Evolutionary conservation across 2,329 filamentous ascomycete species (phyloP).

Genomic region (Aschersonia sp.): DNA sequence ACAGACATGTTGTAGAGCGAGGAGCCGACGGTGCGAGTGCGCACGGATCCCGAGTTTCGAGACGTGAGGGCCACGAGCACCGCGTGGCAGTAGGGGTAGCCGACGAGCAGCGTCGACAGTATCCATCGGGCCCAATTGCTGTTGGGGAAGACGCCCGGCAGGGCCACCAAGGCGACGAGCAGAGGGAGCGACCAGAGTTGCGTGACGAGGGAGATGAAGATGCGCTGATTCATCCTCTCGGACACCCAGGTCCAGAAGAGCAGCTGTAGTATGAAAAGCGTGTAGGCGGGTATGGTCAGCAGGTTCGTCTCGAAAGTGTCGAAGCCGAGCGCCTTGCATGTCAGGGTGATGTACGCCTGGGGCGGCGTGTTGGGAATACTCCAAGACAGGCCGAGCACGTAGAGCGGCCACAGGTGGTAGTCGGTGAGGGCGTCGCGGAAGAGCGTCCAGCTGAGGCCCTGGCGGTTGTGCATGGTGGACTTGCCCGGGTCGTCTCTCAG

Average conservation of each 20-base stretch:
- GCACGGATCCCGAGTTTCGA: slow-evolving; percentile 42
- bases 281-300: slow-evolving; percentile 35
- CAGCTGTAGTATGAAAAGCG: slow-evolving; percentile 23
- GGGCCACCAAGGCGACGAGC: slow-evolving; percentile 27
- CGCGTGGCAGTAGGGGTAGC: slow-evolving; percentile 13
- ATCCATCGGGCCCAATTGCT: slow-evolving; percentile 17
- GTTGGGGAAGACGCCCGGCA: slow-evolving; percentile 9
- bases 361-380: slow-evolving; percentile 32
- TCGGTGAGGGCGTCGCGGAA: slow-evolving; percentile 35
- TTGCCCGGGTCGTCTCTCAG: slow-evolving; percentile 40
- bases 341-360: slow-evolving; percentile 35
- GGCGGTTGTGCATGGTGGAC: slow-evolving; percentile 40
- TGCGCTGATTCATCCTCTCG: slow-evolving; percentile 23
- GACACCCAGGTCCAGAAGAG: slow-evolving; percentile 28
- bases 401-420: slow-evolving; percentile 41
- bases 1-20: slow-evolving; percentile 39
- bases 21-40: slow-evolving; percentile 41
- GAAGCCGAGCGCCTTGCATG: slow-evolving; percentile 32
- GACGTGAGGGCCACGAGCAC: slow-evolving; percentile 43
- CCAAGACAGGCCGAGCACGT: slow-evolving; percentile 31
- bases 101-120: slow-evolving; percentile 18
- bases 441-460: slow-evolving; percentile 31
- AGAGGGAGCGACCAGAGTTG: slow-evolving; percentile 41
- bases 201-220: slow-evolving; percentile 25
- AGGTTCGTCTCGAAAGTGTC: slow-evolving; percentile 33